These are phyloP conservation scores for Metarhizium rileyi DNA, from an alignment of 2,329 filamentous ascomycete genomes.

Conservation along the genomic window DNA sequence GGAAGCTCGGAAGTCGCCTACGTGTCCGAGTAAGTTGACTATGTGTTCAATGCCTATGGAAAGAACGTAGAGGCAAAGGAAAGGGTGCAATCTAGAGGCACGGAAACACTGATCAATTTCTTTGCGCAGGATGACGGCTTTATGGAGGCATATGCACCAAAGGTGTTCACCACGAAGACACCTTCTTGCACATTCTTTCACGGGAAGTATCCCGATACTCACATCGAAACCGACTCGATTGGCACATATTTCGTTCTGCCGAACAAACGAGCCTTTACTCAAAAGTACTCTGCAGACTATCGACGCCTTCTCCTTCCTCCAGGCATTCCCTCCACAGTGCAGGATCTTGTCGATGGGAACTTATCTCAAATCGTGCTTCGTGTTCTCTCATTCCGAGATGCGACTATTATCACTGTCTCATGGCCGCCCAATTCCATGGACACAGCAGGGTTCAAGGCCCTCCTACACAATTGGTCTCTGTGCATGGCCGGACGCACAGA, in stretches of 20 bases:
- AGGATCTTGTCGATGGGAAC: conserved; percentile 6
- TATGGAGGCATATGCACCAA: conserved; percentile 7
- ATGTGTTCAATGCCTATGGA: neutral
- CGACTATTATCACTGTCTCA: conserved; percentile 5
- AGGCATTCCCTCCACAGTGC: neutral
- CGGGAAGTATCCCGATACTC: neutral
- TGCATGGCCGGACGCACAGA: conserved; percentile 3
- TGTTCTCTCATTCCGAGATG: conserved; percentile 4
- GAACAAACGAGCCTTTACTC: conserved; percentile 5
- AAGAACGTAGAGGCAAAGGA: neutral
- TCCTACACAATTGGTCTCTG: conserved; percentile 7
- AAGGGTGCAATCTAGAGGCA: neutral
- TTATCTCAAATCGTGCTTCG: conserved; percentile 5
- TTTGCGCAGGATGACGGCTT: conserved; percentile 3
- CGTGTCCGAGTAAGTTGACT: conserved; percentile 3
- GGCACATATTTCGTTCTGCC: conserved; percentile 3
- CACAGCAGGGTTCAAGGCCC: conserved; percentile 4
- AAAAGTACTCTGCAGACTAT: neutral
- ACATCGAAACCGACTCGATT: conserved; percentile 2
- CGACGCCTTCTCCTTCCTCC: neutral
- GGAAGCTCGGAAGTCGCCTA: conserved; percentile 6
- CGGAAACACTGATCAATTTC: neutral
- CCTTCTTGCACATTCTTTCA: conserved; percentile 7
- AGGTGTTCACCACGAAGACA: neutral
- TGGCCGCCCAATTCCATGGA: conserved; percentile 6